Evolutionary conservation across 768 basidiomycete species (phyloP).

Genomic region (Cyclocybe aegerita): DNA sequence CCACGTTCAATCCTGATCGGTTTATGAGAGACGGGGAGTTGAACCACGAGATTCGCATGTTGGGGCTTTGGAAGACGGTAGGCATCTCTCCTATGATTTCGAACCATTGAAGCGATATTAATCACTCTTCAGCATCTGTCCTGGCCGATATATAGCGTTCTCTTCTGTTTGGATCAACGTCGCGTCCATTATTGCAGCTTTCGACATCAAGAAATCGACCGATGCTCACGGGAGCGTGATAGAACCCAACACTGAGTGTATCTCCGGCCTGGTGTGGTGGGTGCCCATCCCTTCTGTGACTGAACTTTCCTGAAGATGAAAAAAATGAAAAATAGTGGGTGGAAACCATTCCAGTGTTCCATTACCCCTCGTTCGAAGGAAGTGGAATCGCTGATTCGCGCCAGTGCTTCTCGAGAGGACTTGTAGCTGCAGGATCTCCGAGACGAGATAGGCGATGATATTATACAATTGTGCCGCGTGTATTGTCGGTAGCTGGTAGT

Average conservation of each 20-base stretch:
- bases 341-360: too few species aligned
- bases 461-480: too few species aligned
- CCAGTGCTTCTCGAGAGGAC: too few species aligned
- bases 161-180: constrained; percentile 16
- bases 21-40: constrained; percentile 19
- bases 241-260: constrained; percentile 2
- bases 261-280: neutral
- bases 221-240: constrained; percentile 8
- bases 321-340: too few species aligned
- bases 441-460: too few species aligned
- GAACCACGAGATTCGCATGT: constrained; percentile 18
- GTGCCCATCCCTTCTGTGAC: too few species aligned
- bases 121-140: constrained; percentile 8
- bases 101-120: neutral
- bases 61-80: constrained; percentile 31
- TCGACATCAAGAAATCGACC: constrained; percentile 13
- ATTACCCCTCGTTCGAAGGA: too few species aligned
- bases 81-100: neutral
- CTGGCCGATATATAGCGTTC: constrained; percentile 18
- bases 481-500: too few species aligned
- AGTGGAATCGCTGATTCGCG: too few species aligned
- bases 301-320: too few species aligned
- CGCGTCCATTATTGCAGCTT: constrained; percentile 11
- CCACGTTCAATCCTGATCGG: constrained; percentile 18
- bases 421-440: too few species aligned